phyloP scores from a whole-genome alignment of 2,329 filamentous ascomycete species.

The Ophiocordyceps camponoti-saundersi region DNA sequence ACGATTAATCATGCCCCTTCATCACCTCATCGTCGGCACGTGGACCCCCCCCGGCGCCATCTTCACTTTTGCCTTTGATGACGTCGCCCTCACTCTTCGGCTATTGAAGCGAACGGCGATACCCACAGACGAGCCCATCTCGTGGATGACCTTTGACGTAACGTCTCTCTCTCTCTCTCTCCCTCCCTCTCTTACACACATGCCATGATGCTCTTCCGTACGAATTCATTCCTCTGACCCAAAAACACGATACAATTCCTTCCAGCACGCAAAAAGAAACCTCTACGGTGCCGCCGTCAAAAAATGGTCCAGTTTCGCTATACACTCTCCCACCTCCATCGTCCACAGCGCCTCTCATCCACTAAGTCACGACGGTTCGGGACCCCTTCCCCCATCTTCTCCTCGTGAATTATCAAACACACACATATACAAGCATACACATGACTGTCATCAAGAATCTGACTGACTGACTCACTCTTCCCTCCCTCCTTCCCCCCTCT shows the following conservation, averaged over 20 bases:
- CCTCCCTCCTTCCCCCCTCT: neutral
- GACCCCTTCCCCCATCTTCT: conserved; percentile 4
- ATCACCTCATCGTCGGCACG: conserved; percentile 83
- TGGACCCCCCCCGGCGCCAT: conserved; percentile 84
- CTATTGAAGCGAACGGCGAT: conserved; percentile 70
- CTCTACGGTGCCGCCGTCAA: conserved; percentile 88
- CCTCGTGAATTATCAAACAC: neutral
- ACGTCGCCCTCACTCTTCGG: conserved; percentile 56
- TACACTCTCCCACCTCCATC: conserved; percentile 61
- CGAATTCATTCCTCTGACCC: too few species aligned
- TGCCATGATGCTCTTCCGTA: neutral
- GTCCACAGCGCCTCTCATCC: conserved; percentile 57
- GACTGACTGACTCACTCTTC: conserved; percentile 1
- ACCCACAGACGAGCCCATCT: conserved; percentile 70
- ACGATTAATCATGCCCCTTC: conserved; percentile 42
- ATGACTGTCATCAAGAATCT: too few species aligned
- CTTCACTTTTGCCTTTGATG: conserved; percentile 78
- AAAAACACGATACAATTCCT: too few species aligned
- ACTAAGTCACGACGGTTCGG: conserved; percentile 57
- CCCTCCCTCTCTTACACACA: too few species aligned
- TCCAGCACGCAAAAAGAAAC: conserved; percentile 61
- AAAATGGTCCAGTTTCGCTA: conserved; percentile 73
- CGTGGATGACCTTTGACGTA: conserved; percentile 86
- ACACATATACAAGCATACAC: too few species aligned
- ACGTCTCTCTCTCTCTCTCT: conserved; percentile 2